These are phyloP conservation scores for Kregervanrija fluxuum DNA, from an alignment of 805 yeast genomes.

Conservation along the genomic window DNA sequence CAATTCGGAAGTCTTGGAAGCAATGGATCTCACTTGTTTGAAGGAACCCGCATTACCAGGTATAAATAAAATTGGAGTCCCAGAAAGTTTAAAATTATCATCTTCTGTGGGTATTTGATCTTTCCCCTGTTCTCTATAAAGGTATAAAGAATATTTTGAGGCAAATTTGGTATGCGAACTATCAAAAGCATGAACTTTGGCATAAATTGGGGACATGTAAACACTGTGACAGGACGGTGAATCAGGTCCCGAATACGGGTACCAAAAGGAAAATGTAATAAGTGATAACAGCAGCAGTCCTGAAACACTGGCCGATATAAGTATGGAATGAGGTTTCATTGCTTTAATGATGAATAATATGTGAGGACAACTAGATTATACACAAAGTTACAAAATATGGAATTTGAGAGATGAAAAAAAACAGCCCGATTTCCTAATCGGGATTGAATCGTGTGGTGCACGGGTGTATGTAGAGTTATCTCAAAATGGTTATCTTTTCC, in stretches of 20 bases:
- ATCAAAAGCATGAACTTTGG: constrained; percentile 67
- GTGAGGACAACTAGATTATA: no score
- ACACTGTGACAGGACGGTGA: constrained; percentile 52
- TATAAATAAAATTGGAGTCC: constrained; percentile 85
- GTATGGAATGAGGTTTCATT: no score
- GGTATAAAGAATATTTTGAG: constrained; percentile 72
- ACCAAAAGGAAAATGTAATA: no score
- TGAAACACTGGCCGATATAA: no score
- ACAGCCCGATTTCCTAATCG: no score
- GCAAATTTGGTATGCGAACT: constrained; percentile 62
- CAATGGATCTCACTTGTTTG: constrained; percentile 86
- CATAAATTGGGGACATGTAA: constrained; percentile 81
- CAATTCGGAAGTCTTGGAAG: constrained; percentile 63
- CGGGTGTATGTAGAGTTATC: no score
- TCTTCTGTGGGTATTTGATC: constrained; percentile 47
- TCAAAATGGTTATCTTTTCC: no score
- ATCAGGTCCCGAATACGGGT: constrained; percentile 34
- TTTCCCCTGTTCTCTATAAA: constrained; percentile 77
- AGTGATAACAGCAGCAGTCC: no score
- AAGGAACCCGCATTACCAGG: constrained; percentile 98
- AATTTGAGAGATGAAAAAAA: no score
- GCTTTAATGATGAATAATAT: no score
- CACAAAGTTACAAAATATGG: no score
- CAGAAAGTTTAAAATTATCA: constrained; percentile 36
- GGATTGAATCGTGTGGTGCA: no score